Base-by-base conservation (phyloP, 179 eudicot species). In the Heliamphora pulchella region DNA sequence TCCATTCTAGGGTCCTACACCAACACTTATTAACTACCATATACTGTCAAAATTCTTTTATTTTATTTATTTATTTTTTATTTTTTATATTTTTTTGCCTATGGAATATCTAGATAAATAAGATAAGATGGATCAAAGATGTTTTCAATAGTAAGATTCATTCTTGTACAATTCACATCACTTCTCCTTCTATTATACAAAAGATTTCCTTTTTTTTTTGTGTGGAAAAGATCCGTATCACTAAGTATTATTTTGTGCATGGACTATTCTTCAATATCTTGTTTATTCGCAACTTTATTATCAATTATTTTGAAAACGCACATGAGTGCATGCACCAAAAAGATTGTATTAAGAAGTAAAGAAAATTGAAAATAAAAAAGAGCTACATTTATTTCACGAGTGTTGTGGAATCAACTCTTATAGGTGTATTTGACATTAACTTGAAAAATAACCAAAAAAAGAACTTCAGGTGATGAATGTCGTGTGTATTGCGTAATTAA, bases 391-490 rank as follows among this genome's bases (percentile, higher is more conserved):
- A 6, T 15, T 75, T 76, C 41, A 15, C 39, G 3, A 57, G 41
- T 48, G 10, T 77, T n/a, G 51, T 15, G 13, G 5, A 71, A 79
- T 66, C 65, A 78, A 31, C 83, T 17, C 57, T 18, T 2, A 61
- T 31, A 5, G 51, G 0, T 74, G 20, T 74, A 74, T 17, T 74
- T 66, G 44, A 22, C 70, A 8, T 39, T 66, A 9, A 66, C 14
- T 11, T 31, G 15, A 15, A 66, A 31, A 9, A 8, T 8, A 5
- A 31, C 39, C 1, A 31, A 31, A 31, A 31, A 31, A 31, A 31
- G 39, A 31, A 31, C 15, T 31, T 15, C 31, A 39, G 11, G 22
- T 67, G 10, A 80, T 59, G 50, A 63, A 0, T 81, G 53, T 69
- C 76, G 11, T 51, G 8, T 47, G 50, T 6, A 4, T 71, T 47